Evolutionary conservation across 345 rosid species (phyloP), one percentile per base, ranked within the genome.

Genomic region (Cardiospermum halicacabum): DNA sequence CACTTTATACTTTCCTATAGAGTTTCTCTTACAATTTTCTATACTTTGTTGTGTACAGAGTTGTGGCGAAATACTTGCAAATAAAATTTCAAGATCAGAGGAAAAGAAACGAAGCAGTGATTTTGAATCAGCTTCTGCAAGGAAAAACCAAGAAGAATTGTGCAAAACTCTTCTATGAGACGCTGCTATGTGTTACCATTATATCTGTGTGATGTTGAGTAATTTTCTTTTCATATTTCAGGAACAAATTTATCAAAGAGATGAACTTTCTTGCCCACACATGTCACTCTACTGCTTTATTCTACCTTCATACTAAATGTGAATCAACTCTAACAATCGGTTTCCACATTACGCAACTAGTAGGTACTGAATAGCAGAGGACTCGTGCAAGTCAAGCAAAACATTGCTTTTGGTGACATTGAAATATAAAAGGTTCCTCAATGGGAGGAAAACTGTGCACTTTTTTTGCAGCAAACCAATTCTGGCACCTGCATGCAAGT

Each of bases 91-190:
- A 4, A 39, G 67, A 65, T 40, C 79, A 60, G 48, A 78, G 34
- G 69, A 58, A 74, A 53, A 73, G 61, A 54, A 82, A 77, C 53
- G 95, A 84, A 66, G 77, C 58, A 5, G 80, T 83, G 69, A 78
- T 77, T 45, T 69, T 94, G 68, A 71, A 69, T 56, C 78, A 58
- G 26, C 69, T 88, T 34, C 69, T 81, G 69, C 62, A 65, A 60
- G 84, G 90, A 67, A 87, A 75, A 79, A 85, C 84, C 45, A 71
- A 66, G 73, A 81, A 79, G 72, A 82, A 77, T 71, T 79, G 81
- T 60, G 92, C 88, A 42, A 78, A 81, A 74, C 70, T 94, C 74
- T 94, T 94, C 78, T 90, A 86, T 58, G 97, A 94, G 77, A 85
- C 87, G 74, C 72, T 94, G 89, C 97, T 94, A 83, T 24, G 74